Conservation (phyloP, 1,284 basidiomycete species). For the Dichomitus squalens region DNA sequence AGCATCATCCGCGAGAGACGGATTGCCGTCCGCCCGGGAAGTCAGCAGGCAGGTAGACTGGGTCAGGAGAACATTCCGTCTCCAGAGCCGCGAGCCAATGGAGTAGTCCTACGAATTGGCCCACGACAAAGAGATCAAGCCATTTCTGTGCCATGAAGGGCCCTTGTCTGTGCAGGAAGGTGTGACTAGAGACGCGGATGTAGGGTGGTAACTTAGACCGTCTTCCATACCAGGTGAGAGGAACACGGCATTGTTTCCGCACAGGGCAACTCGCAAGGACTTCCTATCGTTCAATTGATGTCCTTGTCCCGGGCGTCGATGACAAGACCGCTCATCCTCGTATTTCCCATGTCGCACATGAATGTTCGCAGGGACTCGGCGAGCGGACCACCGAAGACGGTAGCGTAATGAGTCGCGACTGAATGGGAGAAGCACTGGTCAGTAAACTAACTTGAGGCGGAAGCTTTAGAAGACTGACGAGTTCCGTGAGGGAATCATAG, state of each 20-base stretch:
- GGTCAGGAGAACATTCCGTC: constrained; percentile 6
- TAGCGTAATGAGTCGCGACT: neutral
- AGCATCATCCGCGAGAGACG: constrained; percentile 25
- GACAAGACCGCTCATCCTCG: no score
- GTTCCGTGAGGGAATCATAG: constrained; percentile 4
- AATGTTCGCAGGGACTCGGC: neutral
- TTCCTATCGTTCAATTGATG: no score
- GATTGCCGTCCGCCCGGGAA: neutral
- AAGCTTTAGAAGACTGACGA: neutral
- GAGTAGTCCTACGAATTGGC: constrained; percentile 7
- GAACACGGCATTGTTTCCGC: no score
- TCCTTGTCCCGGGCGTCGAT: no score
- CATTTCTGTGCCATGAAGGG: no score
- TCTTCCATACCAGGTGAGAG: no score
- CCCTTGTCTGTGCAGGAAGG: no score
- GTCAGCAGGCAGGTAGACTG: constrained; percentile 11
- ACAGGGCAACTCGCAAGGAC: no score
- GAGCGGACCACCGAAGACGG: neutral
- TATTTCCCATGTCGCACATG: neutral
- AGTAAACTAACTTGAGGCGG: constrained; percentile 13
- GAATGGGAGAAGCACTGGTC: constrained; percentile 11
- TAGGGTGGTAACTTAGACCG: no score
- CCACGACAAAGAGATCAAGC: neutral
- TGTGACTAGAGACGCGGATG: no score
- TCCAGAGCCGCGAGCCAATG: constrained; percentile 16